phyloP scores from a whole-genome alignment of 345 rosid species.

The Eucalyptus decipiens region DNA sequence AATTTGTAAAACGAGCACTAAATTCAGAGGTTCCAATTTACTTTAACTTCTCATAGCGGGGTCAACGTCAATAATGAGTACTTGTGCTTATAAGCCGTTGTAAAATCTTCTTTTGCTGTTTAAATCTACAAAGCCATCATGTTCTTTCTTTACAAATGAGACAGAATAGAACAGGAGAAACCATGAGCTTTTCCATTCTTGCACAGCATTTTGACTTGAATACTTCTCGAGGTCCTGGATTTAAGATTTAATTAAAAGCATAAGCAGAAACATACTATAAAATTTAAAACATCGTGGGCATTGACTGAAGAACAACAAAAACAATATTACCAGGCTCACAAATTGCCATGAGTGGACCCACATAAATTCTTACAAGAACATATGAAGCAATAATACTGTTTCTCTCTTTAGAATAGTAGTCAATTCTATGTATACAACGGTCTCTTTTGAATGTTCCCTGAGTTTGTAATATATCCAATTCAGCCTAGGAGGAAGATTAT shows the following conservation, averaged over 20 bases:
- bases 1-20: neutral
- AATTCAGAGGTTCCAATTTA: neutral
- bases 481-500: neutral
- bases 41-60: neutral
- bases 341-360: neutral
- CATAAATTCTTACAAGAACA: neutral
- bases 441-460: neutral
- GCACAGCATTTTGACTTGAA: constrained; percentile 60
- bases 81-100: neutral
- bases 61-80: neutral
- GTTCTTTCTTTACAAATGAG: neutral
- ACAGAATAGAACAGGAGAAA: neutral
- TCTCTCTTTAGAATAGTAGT: neutral
- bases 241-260: neutral
- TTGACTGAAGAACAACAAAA: neutral
- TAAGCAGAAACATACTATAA: neutral
- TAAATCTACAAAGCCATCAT: neutral
- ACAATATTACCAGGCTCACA: neutral
- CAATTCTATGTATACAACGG: neutral
- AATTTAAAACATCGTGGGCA: neutral
- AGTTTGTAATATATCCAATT: neutral
- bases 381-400: neutral
- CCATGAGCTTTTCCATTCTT: constrained; percentile 90
- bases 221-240: constrained; percentile 72
- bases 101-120: neutral